Evolutionary conservation across 2,329 filamentous ascomycete genomes (phyloP).

Genomic region (Leptographium flavum): DNA sequence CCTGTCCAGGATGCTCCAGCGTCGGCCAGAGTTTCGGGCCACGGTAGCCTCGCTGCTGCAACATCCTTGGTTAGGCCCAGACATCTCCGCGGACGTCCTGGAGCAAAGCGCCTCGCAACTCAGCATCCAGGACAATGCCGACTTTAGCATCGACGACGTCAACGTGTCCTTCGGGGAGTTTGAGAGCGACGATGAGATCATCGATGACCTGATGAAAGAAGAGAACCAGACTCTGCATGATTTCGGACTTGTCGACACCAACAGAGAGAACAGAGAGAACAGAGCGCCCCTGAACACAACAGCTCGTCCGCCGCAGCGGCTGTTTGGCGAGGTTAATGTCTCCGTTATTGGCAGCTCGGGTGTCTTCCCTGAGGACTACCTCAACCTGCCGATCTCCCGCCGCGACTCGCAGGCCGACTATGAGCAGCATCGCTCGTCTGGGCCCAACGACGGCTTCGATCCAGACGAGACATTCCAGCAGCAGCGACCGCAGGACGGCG

Average conservation of each 20-base stretch:
- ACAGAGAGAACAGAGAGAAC: conserved; percentile 11
- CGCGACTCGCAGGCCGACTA: conserved; percentile 9
- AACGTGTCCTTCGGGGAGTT: conserved; percentile 1
- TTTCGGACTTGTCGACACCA: conserved; percentile 10
- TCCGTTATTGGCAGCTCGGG: conserved; percentile 41
- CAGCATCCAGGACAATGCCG: conserved; percentile 30
- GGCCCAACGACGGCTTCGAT: conserved; percentile 32
- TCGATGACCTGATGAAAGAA: conserved; percentile 12
- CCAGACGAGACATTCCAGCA: conserved; percentile 21
- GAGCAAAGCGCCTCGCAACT: conserved; percentile 47
- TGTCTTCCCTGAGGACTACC: conserved; percentile 29
- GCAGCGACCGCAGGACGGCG: conserved; percentile 5
- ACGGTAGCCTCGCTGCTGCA: conserved; percentile 54
- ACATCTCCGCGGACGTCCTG: conserved; percentile 48
- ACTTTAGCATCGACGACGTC: not conserved
- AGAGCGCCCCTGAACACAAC: not conserved
- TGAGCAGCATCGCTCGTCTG: conserved; percentile 21
- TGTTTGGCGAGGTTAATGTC: conserved; percentile 41
- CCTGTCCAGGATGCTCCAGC: conserved; percentile 63
- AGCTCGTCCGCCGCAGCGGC: conserved; percentile 16
- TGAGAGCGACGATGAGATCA: conserved; percentile 17
- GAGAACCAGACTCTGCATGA: conserved; percentile 16
- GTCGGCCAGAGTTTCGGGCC: conserved; percentile 64
- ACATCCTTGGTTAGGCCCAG: conserved; percentile 54
- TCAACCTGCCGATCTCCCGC: conserved; percentile 30